Evolutionary conservation across 106 monocot species (phyloP).

Genomic region (Acorus calamus): DNA sequence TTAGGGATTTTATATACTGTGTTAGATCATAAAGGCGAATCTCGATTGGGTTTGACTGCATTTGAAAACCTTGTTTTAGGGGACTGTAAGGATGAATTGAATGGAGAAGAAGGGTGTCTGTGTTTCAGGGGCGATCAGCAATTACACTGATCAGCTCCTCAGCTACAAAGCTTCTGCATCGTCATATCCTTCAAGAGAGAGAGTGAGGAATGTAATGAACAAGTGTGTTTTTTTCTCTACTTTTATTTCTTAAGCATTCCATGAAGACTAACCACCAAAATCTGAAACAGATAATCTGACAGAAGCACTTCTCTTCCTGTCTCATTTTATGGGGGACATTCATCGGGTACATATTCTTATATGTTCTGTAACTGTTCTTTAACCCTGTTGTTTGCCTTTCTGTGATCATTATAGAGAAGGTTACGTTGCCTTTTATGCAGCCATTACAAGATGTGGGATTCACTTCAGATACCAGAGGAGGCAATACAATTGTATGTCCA

Average conservation of each 20-base stretch:
- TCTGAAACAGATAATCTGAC: slow-evolving; percentile 47
- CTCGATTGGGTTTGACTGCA: too few species aligned
- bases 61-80: slow-evolving; percentile 8
- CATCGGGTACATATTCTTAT: slow-evolving; percentile 26
- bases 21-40: too few species aligned
- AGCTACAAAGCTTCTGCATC: not conserved
- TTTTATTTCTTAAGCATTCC: too few species aligned
- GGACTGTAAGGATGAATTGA: slow-evolving; percentile 43
- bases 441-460: slow-evolving; percentile 49
- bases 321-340: slow-evolving; percentile 51
- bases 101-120: slow-evolving; percentile 31
- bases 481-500: slow-evolving; percentile 44
- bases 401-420: too few species aligned
- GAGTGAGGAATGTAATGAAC: too few species aligned
- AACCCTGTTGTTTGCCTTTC: not conserved
- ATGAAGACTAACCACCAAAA: too few species aligned
- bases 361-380: not conserved
- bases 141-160: slow-evolving; percentile 45
- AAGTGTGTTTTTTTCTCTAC: too few species aligned
- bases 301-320: slow-evolving; percentile 47
- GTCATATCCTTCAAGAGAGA: too few species aligned
- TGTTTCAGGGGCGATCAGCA: slow-evolving; percentile 46
- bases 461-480: slow-evolving; percentile 40
- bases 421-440: slow-evolving; percentile 13
- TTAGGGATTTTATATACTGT: too few species aligned